phyloP scores from a whole-genome alignment of 805 yeast genomes.

The Candida berthetii region DNA sequence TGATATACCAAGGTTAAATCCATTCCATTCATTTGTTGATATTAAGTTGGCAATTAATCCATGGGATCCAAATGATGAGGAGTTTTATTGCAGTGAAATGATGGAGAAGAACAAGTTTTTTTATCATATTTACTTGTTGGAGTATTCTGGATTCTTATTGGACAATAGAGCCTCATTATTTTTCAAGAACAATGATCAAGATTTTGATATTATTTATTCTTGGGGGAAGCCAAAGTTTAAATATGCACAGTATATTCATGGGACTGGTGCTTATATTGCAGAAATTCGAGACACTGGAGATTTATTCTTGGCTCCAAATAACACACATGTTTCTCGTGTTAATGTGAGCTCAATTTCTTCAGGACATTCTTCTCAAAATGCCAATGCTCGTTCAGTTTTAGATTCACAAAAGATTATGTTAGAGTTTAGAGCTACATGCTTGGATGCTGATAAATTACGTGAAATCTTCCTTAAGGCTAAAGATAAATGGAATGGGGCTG shows the following conservation, averaged over 20 bases:
- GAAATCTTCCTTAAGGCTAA: constrained; percentile 56
- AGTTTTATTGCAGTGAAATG: constrained; percentile 36
- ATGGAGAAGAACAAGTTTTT: constrained; percentile 51
- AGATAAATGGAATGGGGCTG: constrained; percentile 32
- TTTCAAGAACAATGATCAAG: constrained; percentile 35
- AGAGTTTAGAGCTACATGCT: constrained; percentile 58
- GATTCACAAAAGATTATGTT: constrained; percentile 75
- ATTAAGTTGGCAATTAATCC: constrained; percentile 66
- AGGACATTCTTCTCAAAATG: constrained; percentile 1
- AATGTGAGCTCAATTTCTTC: constrained; percentile 37
- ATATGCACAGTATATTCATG: constrained; percentile 85
- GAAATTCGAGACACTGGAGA: constrained; percentile 78
- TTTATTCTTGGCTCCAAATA: constrained; percentile 80
- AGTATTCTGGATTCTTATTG: constrained; percentile 64
- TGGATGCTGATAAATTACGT: constrained; percentile 39
- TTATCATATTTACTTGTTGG: constrained; percentile 73
- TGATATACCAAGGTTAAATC: constrained; percentile 68
- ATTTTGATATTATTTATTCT: constrained; percentile 69
- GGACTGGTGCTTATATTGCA: constrained; percentile 83
- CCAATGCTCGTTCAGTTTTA: constrained; percentile 26
- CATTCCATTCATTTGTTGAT: constrained; percentile 82
- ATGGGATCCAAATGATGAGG: constrained; percentile 52
- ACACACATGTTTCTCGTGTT: constrained; percentile 71
- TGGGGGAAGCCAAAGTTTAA: constrained; percentile 88
- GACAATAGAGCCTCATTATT: constrained; percentile 75